These are phyloP conservation scores for Penicillium flavigenum DNA, from an alignment of 495 filamentous ascomycete species.

Conservation along the genomic window DNA sequence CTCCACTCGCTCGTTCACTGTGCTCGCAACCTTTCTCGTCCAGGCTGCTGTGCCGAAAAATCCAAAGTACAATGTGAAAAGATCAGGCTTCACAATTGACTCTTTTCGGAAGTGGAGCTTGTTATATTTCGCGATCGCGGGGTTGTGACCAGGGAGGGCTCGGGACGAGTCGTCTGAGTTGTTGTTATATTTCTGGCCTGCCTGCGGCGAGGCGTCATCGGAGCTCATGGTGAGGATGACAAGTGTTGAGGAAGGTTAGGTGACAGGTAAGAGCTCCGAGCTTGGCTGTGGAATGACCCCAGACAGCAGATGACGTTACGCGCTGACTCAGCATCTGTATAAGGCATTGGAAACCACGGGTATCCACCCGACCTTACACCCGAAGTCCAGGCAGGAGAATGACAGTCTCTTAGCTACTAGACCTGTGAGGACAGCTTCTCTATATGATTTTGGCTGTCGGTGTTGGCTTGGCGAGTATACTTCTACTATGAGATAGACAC, in stretches of 20 bases:
- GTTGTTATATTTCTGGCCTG: constrained; percentile 1
- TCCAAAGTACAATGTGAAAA: constrained; percentile 31
- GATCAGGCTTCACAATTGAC: constrained; percentile 24
- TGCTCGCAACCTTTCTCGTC: constrained; percentile 11
- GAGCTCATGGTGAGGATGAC: constrained; percentile 22
- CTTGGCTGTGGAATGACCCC: neutral
- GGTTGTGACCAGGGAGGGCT: constrained; percentile 8
- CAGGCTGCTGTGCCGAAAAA: constrained; percentile 31
- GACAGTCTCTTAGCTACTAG: too few species aligned
- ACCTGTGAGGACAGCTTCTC: too few species aligned
- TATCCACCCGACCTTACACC: too few species aligned
- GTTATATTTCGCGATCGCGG: constrained; percentile 18
- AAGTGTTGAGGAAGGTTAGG: neutral
- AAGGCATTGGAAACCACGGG: too few species aligned
- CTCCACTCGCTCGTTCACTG: constrained; percentile 20
- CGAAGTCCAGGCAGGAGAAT: neutral
- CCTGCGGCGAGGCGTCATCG: constrained; percentile 27
- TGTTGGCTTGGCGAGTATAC: too few species aligned
- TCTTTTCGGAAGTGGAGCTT: constrained; percentile 22
- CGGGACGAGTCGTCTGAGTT: constrained; percentile 9
- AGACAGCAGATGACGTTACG: neutral
- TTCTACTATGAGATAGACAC: too few species aligned
- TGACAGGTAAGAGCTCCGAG: neutral
- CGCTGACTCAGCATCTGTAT: constrained; percentile 4
- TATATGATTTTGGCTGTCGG: too few species aligned